Base-by-base conservation (phyloP, 2,329 filamentous ascomycete species). In the Cryphonectria carpinicola region DNA sequence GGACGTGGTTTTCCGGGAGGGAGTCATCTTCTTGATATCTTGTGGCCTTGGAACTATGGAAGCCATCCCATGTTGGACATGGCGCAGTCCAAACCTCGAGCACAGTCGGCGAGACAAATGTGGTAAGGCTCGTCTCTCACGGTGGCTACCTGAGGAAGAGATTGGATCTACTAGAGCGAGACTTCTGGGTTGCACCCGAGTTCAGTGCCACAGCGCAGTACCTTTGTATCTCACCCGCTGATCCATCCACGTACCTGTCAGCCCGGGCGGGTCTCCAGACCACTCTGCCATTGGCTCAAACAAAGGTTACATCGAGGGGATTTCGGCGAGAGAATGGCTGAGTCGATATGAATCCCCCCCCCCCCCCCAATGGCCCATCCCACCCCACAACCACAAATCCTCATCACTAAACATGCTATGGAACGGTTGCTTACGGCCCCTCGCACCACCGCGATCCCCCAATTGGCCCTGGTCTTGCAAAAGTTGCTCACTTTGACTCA, bases 1-100 rank as follows among this genome's bases (percentile, higher is more conserved):
- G 43, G 56, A 35, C 41, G 19, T 49, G 39, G 28, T 32, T 19
- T 0, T 25, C 46, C 68, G 69, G 71, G 69, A 67, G 69, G 69
- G 63, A 71, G 66, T 71, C 71, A 72, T 71, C 66, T 72, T 71
- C 66, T 72, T 72, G 69, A 72, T 71, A 72, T 72, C 62, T 67
- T 69, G 63, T 37, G 69, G 71, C 66, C 71, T 71, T 66, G 71
- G 65, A 71, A 68, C 71, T 69, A 60, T 68, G 70, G 68, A 65
- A 65, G 46, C 54, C 62, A 41, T 70, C 43, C 61, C 56, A 3
- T 8, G 22, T 41, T 62, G 2, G 39, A 39, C 62, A 65, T 49
- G 68, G 71, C 68, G 68, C 71, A 65, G 62, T 43, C 41, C 62
- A 4, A 52, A 35, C 35, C 25, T 35, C 43, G n/a, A 46, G 43